Evolutionary conservation across 768 basidiomycete genomes (phyloP).

Genomic region (Pilatotrama ljubarskyi): DNA sequence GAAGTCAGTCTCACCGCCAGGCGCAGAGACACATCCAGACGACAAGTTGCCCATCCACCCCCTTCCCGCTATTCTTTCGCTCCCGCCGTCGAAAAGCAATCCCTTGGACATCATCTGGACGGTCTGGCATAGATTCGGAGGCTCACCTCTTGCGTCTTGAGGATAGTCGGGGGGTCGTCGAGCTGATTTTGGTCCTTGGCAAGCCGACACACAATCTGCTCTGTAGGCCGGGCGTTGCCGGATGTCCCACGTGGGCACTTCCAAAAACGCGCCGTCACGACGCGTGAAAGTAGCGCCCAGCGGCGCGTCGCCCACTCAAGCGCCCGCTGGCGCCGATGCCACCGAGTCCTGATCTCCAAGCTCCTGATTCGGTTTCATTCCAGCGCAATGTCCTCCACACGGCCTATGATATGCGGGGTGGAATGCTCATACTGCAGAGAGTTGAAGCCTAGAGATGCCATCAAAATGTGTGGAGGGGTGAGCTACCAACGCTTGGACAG

Average conservation of each 20-base stretch:
- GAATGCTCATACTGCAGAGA: conserved; percentile 12
- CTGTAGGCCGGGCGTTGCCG: conserved; percentile 6
- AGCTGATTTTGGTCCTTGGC: conserved; percentile 15
- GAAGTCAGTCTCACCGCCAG: conserved; percentile 21
- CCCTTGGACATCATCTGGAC: conserved; percentile 15
- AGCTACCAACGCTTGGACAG: not conserved
- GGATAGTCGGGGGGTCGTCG: conserved; percentile 29
- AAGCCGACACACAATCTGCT: conserved; percentile 9
- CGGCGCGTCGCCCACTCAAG: not conserved
- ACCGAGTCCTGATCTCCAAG: no score
- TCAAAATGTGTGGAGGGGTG: conserved; percentile 18
- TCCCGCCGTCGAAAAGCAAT: not conserved
- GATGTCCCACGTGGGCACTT: not conserved
- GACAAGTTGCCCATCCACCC: conserved; percentile 32
- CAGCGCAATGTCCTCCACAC: not conserved
- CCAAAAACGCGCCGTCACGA: not conserved
- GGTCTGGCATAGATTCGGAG: conserved; percentile 6
- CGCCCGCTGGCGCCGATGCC: no score
- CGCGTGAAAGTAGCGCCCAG: not conserved
- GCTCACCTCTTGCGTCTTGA: conserved; percentile 37
- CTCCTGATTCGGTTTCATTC: not conserved
- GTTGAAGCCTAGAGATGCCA: not conserved
- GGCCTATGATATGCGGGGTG: not conserved
- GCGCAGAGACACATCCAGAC: conserved; percentile 27
- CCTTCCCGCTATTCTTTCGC: conserved; percentile 19